Base-by-base conservation (phyloP, 129 eudicot genomes). In the Cynara cardunculus region DNA sequence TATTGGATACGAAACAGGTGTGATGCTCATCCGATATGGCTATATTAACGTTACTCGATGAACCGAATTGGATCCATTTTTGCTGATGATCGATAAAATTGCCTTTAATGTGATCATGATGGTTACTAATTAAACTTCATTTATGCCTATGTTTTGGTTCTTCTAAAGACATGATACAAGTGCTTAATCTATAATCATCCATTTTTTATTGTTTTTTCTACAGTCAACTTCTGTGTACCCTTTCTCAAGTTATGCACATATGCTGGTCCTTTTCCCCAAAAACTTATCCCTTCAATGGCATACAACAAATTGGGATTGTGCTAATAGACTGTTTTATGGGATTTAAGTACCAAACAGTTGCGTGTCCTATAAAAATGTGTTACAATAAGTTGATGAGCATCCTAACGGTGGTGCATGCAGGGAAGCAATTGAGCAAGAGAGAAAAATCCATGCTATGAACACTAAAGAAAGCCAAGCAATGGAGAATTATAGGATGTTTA, bases 351-450 rank as follows among this genome's bases (percentile, higher is more conserved):
- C 46, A 39, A 39, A 39, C 46, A 49, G 13, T 49, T 49, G 2
- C 1, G 46, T 13, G 11, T 39, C 46, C 46, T 49, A 49, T 49
- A 0, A 13, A 39, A 49, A 49, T 18, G 62, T 49, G 19, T 49
- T 49, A 49, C 62, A 49, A 49, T 49, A 49, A 49, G 62, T 18
- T 49, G 62, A 49, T n/a, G 8, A 16, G 19, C 21, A 49, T 49
- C 19, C 72, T 39, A 53, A 3, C 78, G 35, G 41, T 79, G 70
- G 30, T 59, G 68, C 80, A 62, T 74, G 70, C 85, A 91, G 93
- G 84, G 90, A 87, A 78, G 93, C 93, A 9, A 35, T 91, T 41
- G 91, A 91, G 35, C 75, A 81, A 37, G 96, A 91, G 78, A 87
- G 82, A 44, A 86, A 84, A 82, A 75, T 78, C 35, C 81, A 62